Evolutionary conservation across 140 eudicot species (phyloP).

Genomic region (Bidens hawaiensis): DNA sequence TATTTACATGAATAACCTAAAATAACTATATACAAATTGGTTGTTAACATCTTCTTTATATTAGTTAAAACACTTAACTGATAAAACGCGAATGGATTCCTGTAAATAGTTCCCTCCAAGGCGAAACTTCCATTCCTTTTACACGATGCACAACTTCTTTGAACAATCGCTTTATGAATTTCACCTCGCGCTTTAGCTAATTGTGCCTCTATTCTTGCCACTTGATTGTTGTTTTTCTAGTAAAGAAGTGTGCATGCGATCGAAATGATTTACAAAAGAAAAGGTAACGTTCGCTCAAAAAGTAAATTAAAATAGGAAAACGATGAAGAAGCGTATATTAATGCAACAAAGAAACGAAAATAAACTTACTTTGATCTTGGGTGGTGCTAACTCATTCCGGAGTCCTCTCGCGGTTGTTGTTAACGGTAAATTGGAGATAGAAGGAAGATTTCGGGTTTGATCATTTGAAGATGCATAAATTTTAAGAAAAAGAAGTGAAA

Average conservation of each 20-base stretch:
- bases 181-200: slow-evolving; percentile 46
- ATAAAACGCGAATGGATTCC: slow-evolving; percentile 36
- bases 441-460: neutral
- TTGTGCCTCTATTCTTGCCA: slow-evolving; percentile 37
- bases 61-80: slow-evolving; percentile 26
- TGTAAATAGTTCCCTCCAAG: slow-evolving; percentile 10
- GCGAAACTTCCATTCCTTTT: slow-evolving; percentile 4
- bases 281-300: too few species aligned
- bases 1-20: neutral
- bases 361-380: neutral
- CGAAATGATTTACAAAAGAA: neutral
- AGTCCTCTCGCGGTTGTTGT: neutral
- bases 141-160: neutral
- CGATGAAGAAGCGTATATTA: neutral
- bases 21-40: neutral
- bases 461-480: neutral
- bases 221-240: slow-evolving; percentile 3
- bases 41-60: neutral
- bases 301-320: neutral
- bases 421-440: neutral
- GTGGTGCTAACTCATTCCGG: slow-evolving; percentile 9
- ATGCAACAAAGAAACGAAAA: neutral
- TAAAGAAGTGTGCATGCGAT: neutral
- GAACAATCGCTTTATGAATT: slow-evolving; percentile 36
- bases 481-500: slow-evolving; percentile 14